Evolutionary conservation across 2,329 filamentous ascomycete genomes (phyloP).

Genomic region (Colletotrichum lini): DNA sequence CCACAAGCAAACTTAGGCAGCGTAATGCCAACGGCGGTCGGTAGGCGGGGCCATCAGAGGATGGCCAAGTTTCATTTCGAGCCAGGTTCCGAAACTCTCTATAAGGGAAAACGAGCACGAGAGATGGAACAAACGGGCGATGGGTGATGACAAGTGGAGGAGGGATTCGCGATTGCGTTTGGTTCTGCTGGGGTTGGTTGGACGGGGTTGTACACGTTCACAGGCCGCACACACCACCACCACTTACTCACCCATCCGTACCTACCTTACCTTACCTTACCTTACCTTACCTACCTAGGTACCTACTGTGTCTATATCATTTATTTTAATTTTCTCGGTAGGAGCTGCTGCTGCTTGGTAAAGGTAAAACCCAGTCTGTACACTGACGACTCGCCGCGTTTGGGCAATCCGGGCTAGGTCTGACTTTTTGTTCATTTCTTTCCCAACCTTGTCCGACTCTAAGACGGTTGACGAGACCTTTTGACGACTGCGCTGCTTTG

Average conservation of each 20-base stretch:
- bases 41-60: constrained; percentile 1
- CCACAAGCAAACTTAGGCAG: constrained; percentile 7
- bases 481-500: background rate
- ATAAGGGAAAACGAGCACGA: background rate
- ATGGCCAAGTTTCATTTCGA: constrained; percentile 38
- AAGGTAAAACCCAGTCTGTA: background rate
- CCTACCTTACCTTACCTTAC: no score
- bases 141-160: constrained; percentile 20
- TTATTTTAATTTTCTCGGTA: background rate
- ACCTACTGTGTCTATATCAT: background rate
- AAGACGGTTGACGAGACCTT: background rate
- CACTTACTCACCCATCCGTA: background rate
- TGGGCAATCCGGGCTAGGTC: background rate
- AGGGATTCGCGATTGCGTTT: constrained; percentile 11
- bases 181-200: constrained; percentile 23
- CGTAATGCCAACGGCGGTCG: background rate
- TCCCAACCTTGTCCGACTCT: background rate
- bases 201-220: constrained; percentile 30
- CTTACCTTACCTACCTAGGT: no score
- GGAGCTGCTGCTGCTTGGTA: background rate
- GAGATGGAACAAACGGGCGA: background rate
- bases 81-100: constrained; percentile 39
- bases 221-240: constrained; percentile 4
- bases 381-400: background rate
- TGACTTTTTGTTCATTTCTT: background rate